Conservation (phyloP, 2,329 filamentous ascomycete genomes). For the Fusarium sp. region DNA sequence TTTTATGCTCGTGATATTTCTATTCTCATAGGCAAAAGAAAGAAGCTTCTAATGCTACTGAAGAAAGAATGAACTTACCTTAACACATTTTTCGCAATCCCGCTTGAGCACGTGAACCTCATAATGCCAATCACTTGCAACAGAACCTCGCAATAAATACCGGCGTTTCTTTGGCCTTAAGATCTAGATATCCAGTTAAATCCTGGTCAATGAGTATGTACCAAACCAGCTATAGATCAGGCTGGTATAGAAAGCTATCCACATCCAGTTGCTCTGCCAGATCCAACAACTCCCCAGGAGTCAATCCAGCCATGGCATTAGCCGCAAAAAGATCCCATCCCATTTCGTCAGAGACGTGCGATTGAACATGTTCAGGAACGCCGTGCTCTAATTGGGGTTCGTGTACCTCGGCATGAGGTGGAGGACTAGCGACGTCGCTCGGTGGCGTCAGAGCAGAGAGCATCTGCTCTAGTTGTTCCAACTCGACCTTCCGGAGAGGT, state of each 20-base stretch:
- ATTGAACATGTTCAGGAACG: background rate
- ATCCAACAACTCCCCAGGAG: conserved; percentile 47
- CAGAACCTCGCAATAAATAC: background rate
- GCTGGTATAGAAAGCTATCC: conserved; percentile 37
- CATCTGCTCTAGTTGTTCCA: conserved; percentile 53
- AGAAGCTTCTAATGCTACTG: background rate
- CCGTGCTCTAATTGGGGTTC: background rate
- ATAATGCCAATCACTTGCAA: background rate
- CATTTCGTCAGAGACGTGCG: conserved; percentile 26
- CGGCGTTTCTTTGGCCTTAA: background rate
- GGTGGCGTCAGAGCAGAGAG: conserved; percentile 50
- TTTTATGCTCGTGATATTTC: background rate
- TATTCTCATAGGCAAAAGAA: background rate
- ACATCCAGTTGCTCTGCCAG: conserved; percentile 48
- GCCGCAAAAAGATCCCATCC: conserved; percentile 49
- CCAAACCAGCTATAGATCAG: conserved; percentile 7
- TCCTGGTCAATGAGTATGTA: rapidly evolving
- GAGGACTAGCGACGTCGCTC: conserved; percentile 8
- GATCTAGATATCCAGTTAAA: background rate
- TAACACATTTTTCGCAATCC: background rate
- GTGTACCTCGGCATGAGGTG: background rate
- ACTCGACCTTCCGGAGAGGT: conserved; percentile 51
- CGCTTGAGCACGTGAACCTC: background rate
- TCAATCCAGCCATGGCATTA: conserved; percentile 47
- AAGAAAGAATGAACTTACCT: background rate